phyloP scores from a whole-genome alignment of 306 rosid genomes.

The Ormosia semicastrata region DNA sequence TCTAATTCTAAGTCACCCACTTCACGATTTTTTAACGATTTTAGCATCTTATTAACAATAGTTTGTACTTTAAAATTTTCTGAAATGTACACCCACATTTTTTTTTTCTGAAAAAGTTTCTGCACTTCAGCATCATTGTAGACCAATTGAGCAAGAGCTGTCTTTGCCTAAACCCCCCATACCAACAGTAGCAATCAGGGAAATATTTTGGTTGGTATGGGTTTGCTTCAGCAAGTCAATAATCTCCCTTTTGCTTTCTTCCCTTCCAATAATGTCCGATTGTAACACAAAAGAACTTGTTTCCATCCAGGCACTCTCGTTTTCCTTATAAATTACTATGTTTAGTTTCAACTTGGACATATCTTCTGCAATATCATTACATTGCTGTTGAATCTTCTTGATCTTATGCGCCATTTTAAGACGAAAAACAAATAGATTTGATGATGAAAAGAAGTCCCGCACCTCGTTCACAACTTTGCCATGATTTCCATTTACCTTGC shows the following conservation, averaged over 20 bases:
- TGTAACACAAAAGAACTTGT: background rate
- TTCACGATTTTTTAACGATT: background rate
- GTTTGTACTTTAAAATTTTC: background rate
- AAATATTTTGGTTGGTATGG: background rate
- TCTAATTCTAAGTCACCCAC: background rate
- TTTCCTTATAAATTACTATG: background rate
- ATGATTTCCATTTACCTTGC: background rate
- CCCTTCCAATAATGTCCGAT: background rate
- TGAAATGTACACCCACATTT: background rate
- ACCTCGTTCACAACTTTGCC: background rate
- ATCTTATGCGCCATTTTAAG: background rate
- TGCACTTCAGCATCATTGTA: background rate
- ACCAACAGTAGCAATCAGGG: background rate
- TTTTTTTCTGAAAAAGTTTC: background rate
- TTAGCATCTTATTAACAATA: background rate
- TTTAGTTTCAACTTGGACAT: background rate
- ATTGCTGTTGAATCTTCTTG: background rate
- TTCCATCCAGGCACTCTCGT: background rate
- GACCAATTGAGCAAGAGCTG: background rate
- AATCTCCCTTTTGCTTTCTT: background rate
- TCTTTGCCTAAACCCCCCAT: constrained; percentile 24
- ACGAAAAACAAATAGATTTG: background rate
- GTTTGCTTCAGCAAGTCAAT: background rate
- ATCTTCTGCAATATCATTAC: background rate
- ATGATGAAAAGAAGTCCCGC: background rate